Conservation (phyloP, 257 asterid genomes). For the Rhazya stricta region DNA sequence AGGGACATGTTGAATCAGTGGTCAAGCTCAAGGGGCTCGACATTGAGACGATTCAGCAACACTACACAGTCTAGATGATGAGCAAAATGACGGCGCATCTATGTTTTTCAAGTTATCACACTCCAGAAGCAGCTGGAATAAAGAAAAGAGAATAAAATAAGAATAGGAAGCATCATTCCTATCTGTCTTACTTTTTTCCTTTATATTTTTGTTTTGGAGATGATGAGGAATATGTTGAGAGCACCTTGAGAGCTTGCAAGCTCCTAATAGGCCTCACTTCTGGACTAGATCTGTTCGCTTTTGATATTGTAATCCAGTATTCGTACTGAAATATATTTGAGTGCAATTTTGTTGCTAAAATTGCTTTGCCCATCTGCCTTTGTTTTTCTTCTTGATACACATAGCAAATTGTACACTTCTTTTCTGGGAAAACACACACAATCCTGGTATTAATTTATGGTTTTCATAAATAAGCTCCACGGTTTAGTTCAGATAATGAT, state of each 20-base stretch:
- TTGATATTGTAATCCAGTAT: neutral
- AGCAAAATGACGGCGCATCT: neutral
- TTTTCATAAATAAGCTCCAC: too few species aligned
- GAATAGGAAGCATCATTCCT: slow-evolving; percentile 16
- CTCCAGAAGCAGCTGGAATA: slow-evolving; percentile 11
- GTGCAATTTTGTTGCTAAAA: neutral
- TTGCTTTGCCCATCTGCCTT: neutral
- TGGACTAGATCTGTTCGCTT: neutral
- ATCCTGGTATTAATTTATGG: too few species aligned
- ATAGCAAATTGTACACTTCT: too few species aligned
- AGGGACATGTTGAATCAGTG: slow-evolving; percentile 50
- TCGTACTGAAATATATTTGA: neutral
- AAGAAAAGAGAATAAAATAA: slow-evolving; percentile 16
- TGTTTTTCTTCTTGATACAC: neutral
- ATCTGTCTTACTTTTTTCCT: slow-evolving; percentile 13
- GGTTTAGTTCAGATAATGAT: too few species aligned
- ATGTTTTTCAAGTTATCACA: neutral
- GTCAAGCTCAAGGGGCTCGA: slow-evolving; percentile 51
- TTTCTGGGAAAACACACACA: too few species aligned
- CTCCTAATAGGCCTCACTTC: neutral
- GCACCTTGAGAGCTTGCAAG: neutral
- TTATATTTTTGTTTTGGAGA: slow-evolving; percentile 15
- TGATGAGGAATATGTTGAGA: slow-evolving; percentile 12
- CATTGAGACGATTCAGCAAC: slow-evolving; percentile 48
- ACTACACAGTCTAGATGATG: slow-evolving; percentile 36